Percentiles rank a stretch among this genome's conserved stretches.
Conservation (phyloP, 83 land plant species). For the Picea mariana region DNA sequence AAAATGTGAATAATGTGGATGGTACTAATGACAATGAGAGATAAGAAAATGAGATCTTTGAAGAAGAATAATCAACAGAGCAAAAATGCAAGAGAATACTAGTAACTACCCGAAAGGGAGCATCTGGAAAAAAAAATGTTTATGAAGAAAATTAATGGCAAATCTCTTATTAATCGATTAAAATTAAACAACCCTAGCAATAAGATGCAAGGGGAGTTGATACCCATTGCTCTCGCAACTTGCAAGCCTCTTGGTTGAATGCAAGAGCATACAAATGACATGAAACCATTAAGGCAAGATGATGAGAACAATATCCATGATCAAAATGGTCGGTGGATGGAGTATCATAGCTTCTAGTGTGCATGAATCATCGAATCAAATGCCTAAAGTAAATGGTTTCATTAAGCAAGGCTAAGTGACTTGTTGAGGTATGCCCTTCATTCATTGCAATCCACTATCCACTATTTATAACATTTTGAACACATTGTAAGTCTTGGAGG, state of each 20-base stretch:
- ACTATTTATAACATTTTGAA: too few species aligned
- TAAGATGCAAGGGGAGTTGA: neutral
- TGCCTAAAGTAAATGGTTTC: too few species aligned
- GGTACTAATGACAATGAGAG: conserved; percentile 38
- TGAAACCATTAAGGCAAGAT: conserved; percentile 3
- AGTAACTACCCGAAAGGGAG: conserved; percentile 28
- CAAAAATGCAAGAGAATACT: conserved; percentile 26
- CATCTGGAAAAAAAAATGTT: conserved; percentile 1
- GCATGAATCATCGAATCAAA: too few species aligned
- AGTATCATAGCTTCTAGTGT: too few species aligned
- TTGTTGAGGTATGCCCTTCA: too few species aligned
- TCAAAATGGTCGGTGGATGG: too few species aligned
- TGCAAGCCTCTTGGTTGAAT: conserved; percentile 16
- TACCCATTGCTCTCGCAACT: conserved; percentile 14
- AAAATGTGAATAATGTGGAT: conserved; percentile 56
- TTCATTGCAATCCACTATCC: too few species aligned
- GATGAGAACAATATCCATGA: neutral
- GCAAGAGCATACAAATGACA: conserved; percentile 3
- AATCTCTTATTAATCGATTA: neutral
- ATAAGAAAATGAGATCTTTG: conserved; percentile 27
- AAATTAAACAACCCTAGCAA: conserved; percentile 20
- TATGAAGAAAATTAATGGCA: too few species aligned
- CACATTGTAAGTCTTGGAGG: too few species aligned
- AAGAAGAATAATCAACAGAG: conserved; percentile 38
- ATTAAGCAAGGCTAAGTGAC: too few species aligned